Base-by-base conservation (phyloP, 2,329 filamentous ascomycete genomes). In the Aspergillus brunneoviolaceus region DNA sequence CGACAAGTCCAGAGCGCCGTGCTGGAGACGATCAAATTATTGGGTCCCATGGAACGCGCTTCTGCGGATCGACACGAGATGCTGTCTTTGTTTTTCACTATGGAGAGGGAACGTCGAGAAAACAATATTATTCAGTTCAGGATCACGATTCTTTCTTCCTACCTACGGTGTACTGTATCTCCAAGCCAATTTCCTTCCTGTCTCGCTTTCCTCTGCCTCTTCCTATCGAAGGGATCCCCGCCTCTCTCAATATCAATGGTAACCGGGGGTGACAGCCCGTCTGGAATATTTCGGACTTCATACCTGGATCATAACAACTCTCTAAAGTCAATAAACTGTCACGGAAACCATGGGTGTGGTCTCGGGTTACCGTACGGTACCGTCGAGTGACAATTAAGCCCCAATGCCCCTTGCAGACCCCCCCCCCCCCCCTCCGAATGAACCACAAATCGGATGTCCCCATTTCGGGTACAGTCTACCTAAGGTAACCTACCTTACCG, bases 341-440 rank as follows among this genome's bases (percentile, higher is more conserved):
- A 59, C 57, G 19, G 52, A 63, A 60, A 58, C 64, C 63, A 62
- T 65, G 63, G 64, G 49, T 33, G 25, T 35, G 51, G 27, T 47
- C 27, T 48, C 42, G 29, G 23, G 29, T 58, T 66, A 65, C 64
- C 51, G 59, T 65, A 65, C 59, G 25, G 59, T 65, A 66, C 63
- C 54, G 55, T 31, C 45, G 60, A 59, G 57, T 55, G 39, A 19
- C 39, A 19, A 45, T 19, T n/a, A 60, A 61, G 57, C 49, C 48
- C 35, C 58, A 60, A 55, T 58, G 63, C 61, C 62, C 62, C 61
- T 68, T 67, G 61, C 65, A 65, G 59, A 31, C 53, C 59, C 65
- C 62, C 60, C 58, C 27, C 7, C 31, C 53, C 59, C 65, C 62
- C 60, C 58, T 33, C 7, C 31, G 27, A 47, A 51, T 39, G 33